Evolutionary conservation across 1,284 basidiomycete genomes (phyloP).

Genomic region (Malassezia psittaci): DNA sequence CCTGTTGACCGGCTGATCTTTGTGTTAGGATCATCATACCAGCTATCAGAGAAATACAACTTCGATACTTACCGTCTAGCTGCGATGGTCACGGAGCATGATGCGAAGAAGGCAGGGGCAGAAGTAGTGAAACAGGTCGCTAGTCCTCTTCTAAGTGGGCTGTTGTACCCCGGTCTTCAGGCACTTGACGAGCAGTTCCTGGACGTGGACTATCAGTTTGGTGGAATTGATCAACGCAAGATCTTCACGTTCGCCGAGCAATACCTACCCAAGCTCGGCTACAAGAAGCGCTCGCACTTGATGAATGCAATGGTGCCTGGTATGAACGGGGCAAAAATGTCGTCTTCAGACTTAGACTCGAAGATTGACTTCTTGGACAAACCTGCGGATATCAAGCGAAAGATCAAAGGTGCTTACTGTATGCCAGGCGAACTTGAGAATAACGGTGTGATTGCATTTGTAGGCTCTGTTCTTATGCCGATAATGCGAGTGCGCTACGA

Average conservation of each 20-base stretch:
- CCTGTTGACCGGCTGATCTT: constrained; percentile 64
- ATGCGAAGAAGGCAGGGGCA: constrained; percentile 96
- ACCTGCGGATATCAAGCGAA: constrained; percentile 70
- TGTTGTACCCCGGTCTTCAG: constrained; percentile 92
- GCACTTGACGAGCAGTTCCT: constrained; percentile 96
- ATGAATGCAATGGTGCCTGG: constrained; percentile 99
- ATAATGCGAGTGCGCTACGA: constrained; percentile 53
- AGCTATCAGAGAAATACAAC: constrained; percentile 81
- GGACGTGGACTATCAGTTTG: constrained; percentile 92
- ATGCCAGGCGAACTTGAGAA: constrained; percentile 72
- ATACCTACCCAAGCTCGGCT: constrained; percentile 85
- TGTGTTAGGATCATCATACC: constrained; percentile 81
- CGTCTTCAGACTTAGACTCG: constrained; percentile 87
- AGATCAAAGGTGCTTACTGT: constrained; percentile 86
- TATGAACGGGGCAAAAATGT: constrained; percentile 90
- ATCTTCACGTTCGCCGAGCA: constrained; percentile 97
- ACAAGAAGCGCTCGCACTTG: constrained; percentile 85
- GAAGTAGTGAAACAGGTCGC: constrained; percentile 98
- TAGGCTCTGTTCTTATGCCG: constrained; percentile 77
- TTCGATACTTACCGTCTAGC: constrained; percentile 87
- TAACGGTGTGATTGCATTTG: constrained; percentile 86
- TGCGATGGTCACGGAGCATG: constrained; percentile 82
- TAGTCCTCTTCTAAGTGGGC: constrained; percentile 74
- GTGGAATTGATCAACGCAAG: constrained; percentile 95
- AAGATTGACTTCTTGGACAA: constrained; percentile 97